Conservation (phyloP, 1,284 basidiomycete genomes). For the Leccinum solheimii region DNA sequence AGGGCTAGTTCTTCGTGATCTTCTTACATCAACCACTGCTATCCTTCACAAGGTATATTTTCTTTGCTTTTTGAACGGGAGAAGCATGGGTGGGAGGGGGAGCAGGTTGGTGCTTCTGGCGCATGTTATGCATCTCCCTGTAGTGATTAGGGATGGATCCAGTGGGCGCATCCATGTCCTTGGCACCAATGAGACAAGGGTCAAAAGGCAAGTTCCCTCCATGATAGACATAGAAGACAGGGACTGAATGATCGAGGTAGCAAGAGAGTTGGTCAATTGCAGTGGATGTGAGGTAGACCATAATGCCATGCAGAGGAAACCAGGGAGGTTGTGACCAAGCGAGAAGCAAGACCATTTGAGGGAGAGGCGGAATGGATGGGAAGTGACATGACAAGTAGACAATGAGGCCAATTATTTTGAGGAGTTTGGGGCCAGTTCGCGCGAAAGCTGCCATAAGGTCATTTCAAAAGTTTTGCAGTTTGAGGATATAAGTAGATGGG, state of each 20-base stretch:
- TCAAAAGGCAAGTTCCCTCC: too few relatives aligned
- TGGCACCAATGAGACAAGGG: too few relatives aligned
- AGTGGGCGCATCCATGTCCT: too few relatives aligned
- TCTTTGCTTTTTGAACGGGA: neutral
- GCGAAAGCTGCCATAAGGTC: neutral
- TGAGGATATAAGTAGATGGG: neutral
- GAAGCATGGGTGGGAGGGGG: too few relatives aligned
- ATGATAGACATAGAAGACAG: too few relatives aligned
- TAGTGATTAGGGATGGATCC: too few relatives aligned
- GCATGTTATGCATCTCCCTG: too few relatives aligned
- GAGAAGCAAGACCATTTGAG: neutral
- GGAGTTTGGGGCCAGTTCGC: neutral
- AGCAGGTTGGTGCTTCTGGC: neutral
- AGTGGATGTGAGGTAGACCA: neutral
- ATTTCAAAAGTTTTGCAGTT: neutral
- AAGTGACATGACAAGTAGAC: neutral
- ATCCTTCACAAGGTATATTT: neutral
- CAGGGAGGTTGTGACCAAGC: neutral
- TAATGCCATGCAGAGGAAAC: neutral
- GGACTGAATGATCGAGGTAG: too few relatives aligned
- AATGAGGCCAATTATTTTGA: neutral
- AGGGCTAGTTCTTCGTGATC: neutral
- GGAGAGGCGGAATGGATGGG: neutral
- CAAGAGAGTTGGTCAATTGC: neutral
- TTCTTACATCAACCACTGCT: neutral